phyloP scores from a whole-genome alignment of 768 basidiomycete species.

The Cystobasidium tubakii region DNA sequence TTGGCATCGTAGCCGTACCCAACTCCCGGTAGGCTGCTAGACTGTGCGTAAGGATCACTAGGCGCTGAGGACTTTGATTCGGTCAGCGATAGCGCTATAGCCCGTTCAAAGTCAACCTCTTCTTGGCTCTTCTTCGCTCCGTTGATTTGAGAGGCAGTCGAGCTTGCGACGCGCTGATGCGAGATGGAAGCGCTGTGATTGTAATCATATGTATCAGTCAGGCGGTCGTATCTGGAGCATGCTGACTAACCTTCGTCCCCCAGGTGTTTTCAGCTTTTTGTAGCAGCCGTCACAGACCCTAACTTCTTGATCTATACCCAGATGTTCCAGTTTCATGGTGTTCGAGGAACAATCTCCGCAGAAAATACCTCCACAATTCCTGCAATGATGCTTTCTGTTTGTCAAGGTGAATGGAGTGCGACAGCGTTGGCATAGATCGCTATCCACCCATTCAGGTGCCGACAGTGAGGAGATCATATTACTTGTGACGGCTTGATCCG shows the following conservation, averaged over 20 bases:
- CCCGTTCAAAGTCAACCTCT: constrained; percentile 85
- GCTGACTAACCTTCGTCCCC: constrained; percentile 52
- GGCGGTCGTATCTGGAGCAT: too few relatives aligned
- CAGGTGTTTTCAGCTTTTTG: constrained; percentile 57
- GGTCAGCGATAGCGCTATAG: constrained; percentile 81
- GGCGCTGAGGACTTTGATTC: constrained; percentile 63
- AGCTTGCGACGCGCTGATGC: constrained; percentile 26
- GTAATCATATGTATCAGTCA: too few relatives aligned
- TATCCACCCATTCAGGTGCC: constrained; percentile 83
- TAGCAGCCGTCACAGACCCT: constrained; percentile 88
- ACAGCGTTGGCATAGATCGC: constrained; percentile 87
- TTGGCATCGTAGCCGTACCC: constrained; percentile 52
- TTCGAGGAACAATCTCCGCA: constrained; percentile 89
- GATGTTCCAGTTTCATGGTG: constrained; percentile 76
- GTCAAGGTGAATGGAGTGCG: constrained; percentile 85
- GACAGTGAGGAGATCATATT: constrained; percentile 79
- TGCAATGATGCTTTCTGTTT: constrained; percentile 95
- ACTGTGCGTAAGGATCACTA: constrained; percentile 56
- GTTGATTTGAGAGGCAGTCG: constrained; percentile 48
- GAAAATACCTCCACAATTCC: constrained; percentile 95
- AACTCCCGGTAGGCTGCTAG: constrained; percentile 46
- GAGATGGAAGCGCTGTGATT: not conserved
- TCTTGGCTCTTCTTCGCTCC: constrained; percentile 47
- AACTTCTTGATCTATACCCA: constrained; percentile 85
- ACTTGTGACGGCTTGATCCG: constrained; percentile 64